Conservation (phyloP, 805 yeast genomes). For the Blastobotrys mokoenaii region DNA sequence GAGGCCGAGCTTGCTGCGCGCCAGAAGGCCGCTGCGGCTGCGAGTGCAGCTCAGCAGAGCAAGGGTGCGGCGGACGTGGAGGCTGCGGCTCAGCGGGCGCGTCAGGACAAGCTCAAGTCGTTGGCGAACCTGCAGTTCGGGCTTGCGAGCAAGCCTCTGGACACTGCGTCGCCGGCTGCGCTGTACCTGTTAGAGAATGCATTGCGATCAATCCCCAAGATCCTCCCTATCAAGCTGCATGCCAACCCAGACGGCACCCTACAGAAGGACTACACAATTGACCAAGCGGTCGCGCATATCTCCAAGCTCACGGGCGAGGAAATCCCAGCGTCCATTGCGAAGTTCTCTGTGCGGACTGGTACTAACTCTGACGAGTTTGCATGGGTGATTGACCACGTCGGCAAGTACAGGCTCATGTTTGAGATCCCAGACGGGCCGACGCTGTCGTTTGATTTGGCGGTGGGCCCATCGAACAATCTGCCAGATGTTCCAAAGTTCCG, state of each 20-base stretch:
- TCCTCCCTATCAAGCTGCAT: neutral
- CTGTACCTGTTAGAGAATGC: conserved; percentile 4
- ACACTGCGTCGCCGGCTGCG: neutral
- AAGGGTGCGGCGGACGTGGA: conserved; percentile 1
- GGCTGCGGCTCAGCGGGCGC: neutral
- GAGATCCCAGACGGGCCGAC: conserved; percentile 3
- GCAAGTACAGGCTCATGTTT: conserved; percentile 6
- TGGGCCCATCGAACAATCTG: neutral
- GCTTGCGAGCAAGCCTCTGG: neutral
- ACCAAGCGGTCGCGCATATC: conserved; percentile 8
- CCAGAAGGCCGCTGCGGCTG: conserved; percentile 1
- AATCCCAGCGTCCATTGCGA: conserved; percentile 4
- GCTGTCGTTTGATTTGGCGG: neutral
- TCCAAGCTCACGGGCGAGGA: conserved; percentile 10
- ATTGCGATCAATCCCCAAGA: conserved; percentile 3
- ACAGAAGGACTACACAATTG: conserved; percentile 2
- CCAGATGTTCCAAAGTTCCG: conserved; percentile 3
- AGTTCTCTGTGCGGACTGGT: conserved; percentile 4
- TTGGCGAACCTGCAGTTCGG: conserved; percentile 7
- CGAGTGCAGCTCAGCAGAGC: conserved; percentile 2
- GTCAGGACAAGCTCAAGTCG: neutral
- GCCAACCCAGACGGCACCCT: conserved; percentile 9
- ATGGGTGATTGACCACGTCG: conserved; percentile 7
- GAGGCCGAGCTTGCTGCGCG: neutral
- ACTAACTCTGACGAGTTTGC: conserved; percentile 3